These are phyloP conservation scores for Recurvomyces mirabilis DNA, from an alignment of 495 filamentous ascomycete species.

Conservation along the genomic window DNA sequence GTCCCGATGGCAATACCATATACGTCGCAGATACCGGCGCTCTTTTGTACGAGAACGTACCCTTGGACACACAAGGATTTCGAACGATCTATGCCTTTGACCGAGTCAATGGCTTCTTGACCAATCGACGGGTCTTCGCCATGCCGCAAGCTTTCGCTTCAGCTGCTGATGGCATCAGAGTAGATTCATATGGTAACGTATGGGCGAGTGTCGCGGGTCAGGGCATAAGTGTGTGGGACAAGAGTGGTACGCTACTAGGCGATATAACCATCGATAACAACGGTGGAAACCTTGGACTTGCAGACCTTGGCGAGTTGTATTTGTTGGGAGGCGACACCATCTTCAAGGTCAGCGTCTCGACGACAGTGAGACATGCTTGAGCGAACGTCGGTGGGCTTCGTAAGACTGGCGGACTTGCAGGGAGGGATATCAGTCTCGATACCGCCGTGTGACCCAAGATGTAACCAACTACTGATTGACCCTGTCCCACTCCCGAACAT, in stretches of 20 bases:
- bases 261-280: neutral
- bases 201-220: constrained; percentile 1
- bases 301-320: neutral
- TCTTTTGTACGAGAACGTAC: neutral
- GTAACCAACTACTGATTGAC: no score
- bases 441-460: no score
- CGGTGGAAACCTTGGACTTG: constrained; percentile 2
- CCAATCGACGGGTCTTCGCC: neutral
- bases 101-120: neutral
- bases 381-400: no score
- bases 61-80: neutral
- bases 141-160: neutral
- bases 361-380: neutral
- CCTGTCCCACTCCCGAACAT: no score
- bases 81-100: constrained; percentile 9
- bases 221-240: constrained; percentile 2
- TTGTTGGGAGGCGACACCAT: neutral
- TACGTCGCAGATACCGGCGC: constrained; percentile 8
- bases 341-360: neutral
- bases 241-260: neutral
- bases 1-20: constrained; percentile 4
- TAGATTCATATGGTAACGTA: constrained; percentile 2
- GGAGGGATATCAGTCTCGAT: no score
- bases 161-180: constrained; percentile 4
- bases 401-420: no score